Conservation (phyloP, 78 protist genomes). For the Acrasis kona region DNA sequence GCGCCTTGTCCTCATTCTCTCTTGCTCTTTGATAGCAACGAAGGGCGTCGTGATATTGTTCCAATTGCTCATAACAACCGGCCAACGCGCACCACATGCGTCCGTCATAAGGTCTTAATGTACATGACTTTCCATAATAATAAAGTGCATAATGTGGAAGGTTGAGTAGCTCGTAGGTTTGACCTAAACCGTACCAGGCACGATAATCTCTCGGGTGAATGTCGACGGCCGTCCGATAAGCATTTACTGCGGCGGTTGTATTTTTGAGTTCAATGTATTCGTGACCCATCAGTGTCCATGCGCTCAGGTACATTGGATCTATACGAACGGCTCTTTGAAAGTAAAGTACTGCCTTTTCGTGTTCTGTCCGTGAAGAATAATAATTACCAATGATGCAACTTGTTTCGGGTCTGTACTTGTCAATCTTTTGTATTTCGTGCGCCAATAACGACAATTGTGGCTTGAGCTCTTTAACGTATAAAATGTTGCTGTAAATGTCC, state of each 20-base stretch:
- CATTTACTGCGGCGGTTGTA: constrained; percentile 73
- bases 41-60: constrained; percentile 46
- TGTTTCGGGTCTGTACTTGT: constrained; percentile 83
- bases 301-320: constrained; percentile 44
- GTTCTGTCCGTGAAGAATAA: constrained; percentile 62
- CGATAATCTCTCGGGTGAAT: constrained; percentile 78
- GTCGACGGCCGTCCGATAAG: constrained; percentile 79
- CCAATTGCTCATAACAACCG: constrained; percentile 42
- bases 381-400: constrained; percentile 87
- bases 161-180: constrained; percentile 82
- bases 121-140: constrained; percentile 77
- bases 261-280: constrained; percentile 81
- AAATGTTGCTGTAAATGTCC: constrained; percentile 82
- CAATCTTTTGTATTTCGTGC: constrained; percentile 31
- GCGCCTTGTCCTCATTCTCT: background rate
- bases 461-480: constrained; percentile 64
- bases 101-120: constrained; percentile 57
- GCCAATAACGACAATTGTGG: constrained; percentile 50
- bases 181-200: constrained; percentile 95
- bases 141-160: constrained; percentile 69
- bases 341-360: constrained; percentile 83
- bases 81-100: constrained; percentile 82
- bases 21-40: constrained; percentile 69
- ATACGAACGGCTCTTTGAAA: constrained; percentile 79
- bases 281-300: constrained; percentile 96